These are phyloP conservation scores for Candida parachauliodes DNA, from an alignment of 805 yeast species.

Conservation along the genomic window DNA sequence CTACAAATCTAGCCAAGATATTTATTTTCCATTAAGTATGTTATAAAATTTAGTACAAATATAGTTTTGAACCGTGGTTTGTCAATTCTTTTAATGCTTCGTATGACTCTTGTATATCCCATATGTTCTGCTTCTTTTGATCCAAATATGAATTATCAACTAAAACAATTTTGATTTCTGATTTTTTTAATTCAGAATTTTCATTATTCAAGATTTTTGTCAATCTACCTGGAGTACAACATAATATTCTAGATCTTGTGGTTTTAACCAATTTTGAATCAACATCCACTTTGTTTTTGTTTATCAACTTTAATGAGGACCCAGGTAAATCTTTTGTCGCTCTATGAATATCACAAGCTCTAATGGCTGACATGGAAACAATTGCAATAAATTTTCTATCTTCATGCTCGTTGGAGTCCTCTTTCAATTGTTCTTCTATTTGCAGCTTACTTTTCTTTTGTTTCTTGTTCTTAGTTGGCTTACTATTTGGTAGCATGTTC, in stretches of 20 bases:
- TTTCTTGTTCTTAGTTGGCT: slow-evolving; percentile 26
- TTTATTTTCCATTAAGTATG: slow-evolving; percentile 22
- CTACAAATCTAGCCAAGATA: slow-evolving; percentile 24
- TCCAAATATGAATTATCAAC: slow-evolving; percentile 63
- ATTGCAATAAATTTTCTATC: slow-evolving; percentile 46
- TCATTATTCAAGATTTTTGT: slow-evolving; percentile 44
- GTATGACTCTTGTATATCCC: slow-evolving; percentile 53
- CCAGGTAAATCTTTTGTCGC: slow-evolving; percentile 47
- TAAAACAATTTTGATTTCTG: slow-evolving; percentile 51
- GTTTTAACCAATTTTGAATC: slow-evolving; percentile 49
- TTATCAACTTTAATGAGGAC: slow-evolving; percentile 65
- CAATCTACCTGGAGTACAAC: slow-evolving; percentile 64
- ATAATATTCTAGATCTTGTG: slow-evolving; percentile 48
- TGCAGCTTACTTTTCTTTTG: slow-evolving; percentile 14
- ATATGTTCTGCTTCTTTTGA: slow-evolving; percentile 53
- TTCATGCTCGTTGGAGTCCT: too few species aligned
- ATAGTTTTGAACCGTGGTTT: slow-evolving; percentile 44
- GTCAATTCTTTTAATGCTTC: slow-evolving; percentile 39
- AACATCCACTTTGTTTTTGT: slow-evolving; percentile 67
- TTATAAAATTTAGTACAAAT: slow-evolving; percentile 34
- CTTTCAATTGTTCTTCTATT: slow-evolving; percentile 7
- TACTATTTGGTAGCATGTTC: slow-evolving; percentile 39
- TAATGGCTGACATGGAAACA: slow-evolving; percentile 70
- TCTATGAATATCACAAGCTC: slow-evolving; percentile 84
- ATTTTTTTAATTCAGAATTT: slow-evolving; percentile 34